Base-by-base conservation (phyloP, 306 rosid species). In the Alnus glutinosa region DNA sequence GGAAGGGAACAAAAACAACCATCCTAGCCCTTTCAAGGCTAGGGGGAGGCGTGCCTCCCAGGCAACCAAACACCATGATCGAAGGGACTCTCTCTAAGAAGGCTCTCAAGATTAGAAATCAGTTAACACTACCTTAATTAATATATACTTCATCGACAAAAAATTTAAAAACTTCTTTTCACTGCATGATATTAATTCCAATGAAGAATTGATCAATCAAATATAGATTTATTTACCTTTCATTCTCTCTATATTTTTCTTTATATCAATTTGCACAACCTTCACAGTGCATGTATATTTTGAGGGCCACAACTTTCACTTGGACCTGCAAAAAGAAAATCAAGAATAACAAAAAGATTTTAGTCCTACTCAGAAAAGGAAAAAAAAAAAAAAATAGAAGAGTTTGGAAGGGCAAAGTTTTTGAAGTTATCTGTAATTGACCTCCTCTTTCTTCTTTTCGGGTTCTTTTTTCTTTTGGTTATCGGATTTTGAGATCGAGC, bases 241-340 rank as follows among this genome's bases (percentile, higher is more conserved):
- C 83, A 92, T 82, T 82, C 76, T 89, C 79, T 75, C 78, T 79
- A 95, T 76, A 54, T 30, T 55, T 71, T 70, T 79, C 83, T 86
- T 87, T 47, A 92, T 59, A 75, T 92, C 98, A 30, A 30, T 10
- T 81, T 39, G 13, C 90, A 84, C 98, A 95, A 7, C 92, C 98
- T 73, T 89, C 84, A 11, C 98, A 95, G 66, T 92, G 92, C 57
- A 95, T 80, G 55, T 59, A 74, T 85, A 85, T 84, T 83, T 91
- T 90, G 66, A 95, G 94, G 83, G 78, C 89, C 75, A 86, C 76
- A 32, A 70, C 79, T 74, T 86, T 94, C n/a, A 83, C 23, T 18
- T 64, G 82, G 48, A 67, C 55, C 91, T 80, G 55, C 19, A 71
- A 7, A 42, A 9, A 18, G 14, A 66, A 61, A 75, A 11, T 32